These are phyloP conservation scores for Myxozyma neotropica DNA, from an alignment of 805 yeast genomes.

Conservation along the genomic window DNA sequence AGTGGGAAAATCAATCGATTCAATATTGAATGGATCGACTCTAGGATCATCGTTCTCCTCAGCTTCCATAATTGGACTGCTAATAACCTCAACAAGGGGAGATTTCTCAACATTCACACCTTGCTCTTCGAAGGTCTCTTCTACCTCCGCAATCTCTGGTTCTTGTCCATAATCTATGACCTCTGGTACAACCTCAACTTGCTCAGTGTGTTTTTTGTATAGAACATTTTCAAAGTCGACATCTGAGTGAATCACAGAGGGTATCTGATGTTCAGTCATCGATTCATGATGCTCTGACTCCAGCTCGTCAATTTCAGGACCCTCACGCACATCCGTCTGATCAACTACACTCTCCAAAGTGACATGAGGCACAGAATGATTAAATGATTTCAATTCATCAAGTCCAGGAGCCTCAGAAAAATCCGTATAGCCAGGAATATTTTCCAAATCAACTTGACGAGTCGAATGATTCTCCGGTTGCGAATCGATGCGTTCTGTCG, in stretches of 20 bases:
- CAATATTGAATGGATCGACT: background rate
- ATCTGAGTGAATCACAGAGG: too few species aligned
- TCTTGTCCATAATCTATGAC: background rate
- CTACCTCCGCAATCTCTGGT: conserved; percentile 6
- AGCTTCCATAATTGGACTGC: background rate
- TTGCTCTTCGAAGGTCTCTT: background rate
- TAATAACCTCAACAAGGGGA: conserved; percentile 12
- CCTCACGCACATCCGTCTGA: conserved; percentile 14
- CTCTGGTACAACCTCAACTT: background rate
- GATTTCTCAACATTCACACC: background rate
- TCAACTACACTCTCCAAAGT: conserved; percentile 13
- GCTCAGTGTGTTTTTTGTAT: too few species aligned
- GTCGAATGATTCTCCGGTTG: background rate
- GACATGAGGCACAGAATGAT: conserved; percentile 9
- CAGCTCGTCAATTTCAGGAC: conserved; percentile 19
- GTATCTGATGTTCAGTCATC: too few species aligned
- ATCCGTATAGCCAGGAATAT: background rate
- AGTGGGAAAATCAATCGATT: background rate
- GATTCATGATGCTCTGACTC: background rate
- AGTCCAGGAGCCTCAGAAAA: background rate
- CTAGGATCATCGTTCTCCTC: background rate
- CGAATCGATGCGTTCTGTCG: background rate
- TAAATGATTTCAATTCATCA: background rate
- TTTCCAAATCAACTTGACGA: background rate
- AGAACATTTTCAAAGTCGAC: too few species aligned